These are phyloP conservation scores for Geotrichum aggregatum DNA, from an alignment of 1,139 yeast genomes.

Conservation along the genomic window DNA sequence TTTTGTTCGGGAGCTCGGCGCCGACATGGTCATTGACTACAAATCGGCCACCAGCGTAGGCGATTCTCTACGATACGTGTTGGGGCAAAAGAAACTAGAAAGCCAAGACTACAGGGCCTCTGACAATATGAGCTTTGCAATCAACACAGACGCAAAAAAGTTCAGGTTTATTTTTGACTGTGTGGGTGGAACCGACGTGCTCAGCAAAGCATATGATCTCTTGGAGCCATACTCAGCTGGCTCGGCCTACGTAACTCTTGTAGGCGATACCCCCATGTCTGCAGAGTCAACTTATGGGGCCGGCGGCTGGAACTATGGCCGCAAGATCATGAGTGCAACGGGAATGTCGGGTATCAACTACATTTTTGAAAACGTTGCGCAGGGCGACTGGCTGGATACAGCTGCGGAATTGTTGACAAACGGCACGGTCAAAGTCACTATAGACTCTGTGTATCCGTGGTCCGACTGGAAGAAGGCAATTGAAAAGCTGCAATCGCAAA, in stretches of 20 bases:
- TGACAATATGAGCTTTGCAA: constrained; percentile 4
- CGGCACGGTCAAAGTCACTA: constrained; percentile 44
- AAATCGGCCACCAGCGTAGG: constrained; percentile 33
- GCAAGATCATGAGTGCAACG: constrained; percentile 31
- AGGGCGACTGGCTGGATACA: constrained; percentile 31
- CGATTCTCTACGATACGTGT: constrained; percentile 15
- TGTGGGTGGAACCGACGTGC: constrained; percentile 33
- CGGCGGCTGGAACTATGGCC: constrained; percentile 31
- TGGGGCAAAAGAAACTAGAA: constrained; percentile 17
- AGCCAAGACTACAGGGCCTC: constrained; percentile 16
- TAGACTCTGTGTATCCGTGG: constrained; percentile 54
- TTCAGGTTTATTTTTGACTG: constrained; percentile 22
- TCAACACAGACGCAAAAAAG: constrained; percentile 2
- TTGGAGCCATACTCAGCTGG: constrained; percentile 43
- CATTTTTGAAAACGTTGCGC: constrained; percentile 28
- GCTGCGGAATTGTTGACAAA: constrained; percentile 43
- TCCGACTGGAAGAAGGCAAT: constrained; percentile 50
- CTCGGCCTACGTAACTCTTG: constrained; percentile 49
- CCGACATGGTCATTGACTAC: constrained; percentile 52
- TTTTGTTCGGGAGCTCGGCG: constrained; percentile 49
- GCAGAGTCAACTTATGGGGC: constrained; percentile 28
- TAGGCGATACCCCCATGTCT: constrained; percentile 46
- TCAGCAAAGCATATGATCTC: constrained; percentile 34
- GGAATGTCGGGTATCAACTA: constrained; percentile 36
- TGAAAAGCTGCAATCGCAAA: constrained; percentile 45